Base-by-base conservation (phyloP, 2,329 filamentous ascomycete genomes). In the Fusarium brachygibbosum region DNA sequence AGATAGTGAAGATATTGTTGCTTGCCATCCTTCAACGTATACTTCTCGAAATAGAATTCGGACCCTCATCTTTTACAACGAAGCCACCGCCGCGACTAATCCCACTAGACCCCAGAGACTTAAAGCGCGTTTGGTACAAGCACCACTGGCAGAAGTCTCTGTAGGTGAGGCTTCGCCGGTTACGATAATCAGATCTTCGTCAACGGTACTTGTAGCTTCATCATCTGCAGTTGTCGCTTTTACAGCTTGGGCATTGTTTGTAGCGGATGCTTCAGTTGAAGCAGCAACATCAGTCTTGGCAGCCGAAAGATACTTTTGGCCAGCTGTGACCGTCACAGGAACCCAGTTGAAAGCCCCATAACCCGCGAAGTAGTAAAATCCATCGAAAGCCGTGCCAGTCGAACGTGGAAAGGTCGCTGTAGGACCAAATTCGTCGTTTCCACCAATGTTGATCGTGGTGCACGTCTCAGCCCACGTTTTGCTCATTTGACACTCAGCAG, bases 351-450 rank as follows among this genome's bases (percentile, higher is more conserved):
- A 59, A 4, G 34, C 41, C 25, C 11, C 51, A 2, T n/a, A 59
- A 9, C 51, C 56, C 4, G 17, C 8, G 10, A 2, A 4, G 4
- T 38, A 28, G 13, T 34, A 34, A 5, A 46, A 34, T 6, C 2
- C 13, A 12, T 32, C 28, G 3, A 31, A 40, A 3, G 25, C 32
- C 6, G 40, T 56, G 12, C 32, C 31, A 9, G 32, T 57, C 21
- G 40, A 19, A 3, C 17, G 51, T 29, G 31, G 13, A 21, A 34
- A 57, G 2, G 56, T 59, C 14, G 14, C 56, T 2, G 40, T 59
- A 0, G 29, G 17, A 3, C 12, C 2, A 0, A 10, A 12, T 1
- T 4, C 13, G 2, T 28, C 28, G 2, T 17, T 0, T 4, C 34
- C 11, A 2, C 51, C 2, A 25, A 45, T n/a, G 3, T 40, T 46